These are phyloP conservation scores for Melanopsichium pennsylvanicum DNA, from an alignment of 1,284 basidiomycete species.

Conservation along the genomic window DNA sequence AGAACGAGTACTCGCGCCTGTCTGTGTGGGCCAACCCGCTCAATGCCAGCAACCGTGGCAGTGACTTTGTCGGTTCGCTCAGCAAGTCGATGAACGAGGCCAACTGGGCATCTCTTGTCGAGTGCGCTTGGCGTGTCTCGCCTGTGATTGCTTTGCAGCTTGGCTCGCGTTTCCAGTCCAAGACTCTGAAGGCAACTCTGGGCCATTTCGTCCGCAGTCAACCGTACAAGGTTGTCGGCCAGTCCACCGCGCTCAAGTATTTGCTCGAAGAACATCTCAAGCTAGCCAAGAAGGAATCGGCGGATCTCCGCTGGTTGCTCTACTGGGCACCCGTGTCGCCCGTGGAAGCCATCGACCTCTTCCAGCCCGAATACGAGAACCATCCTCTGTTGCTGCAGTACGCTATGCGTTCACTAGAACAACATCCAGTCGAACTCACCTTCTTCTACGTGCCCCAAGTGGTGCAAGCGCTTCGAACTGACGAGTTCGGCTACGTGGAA, in stretches of 20 bases:
- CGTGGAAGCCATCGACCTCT: constrained; percentile 68
- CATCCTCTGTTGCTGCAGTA: constrained; percentile 92
- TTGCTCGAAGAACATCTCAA: constrained; percentile 85
- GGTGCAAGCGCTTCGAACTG: constrained; percentile 89
- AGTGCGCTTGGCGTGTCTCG: constrained; percentile 82
- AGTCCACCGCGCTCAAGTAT: constrained; percentile 80
- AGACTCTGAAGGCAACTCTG: constrained; percentile 75
- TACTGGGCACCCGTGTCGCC: constrained; percentile 91
- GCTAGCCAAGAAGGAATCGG: constrained; percentile 68
- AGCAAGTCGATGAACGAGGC: constrained; percentile 71
- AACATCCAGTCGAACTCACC: constrained; percentile 91
- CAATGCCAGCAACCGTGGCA: constrained; percentile 74
- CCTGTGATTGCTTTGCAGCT: constrained; percentile 84
- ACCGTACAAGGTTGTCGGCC: constrained; percentile 76
- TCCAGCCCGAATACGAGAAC: constrained; percentile 69
- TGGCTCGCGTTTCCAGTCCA: constrained; percentile 82
- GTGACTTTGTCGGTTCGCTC: constrained; percentile 48
- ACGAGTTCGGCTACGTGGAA: constrained; percentile 82
- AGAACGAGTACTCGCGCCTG: constrained; percentile 87
- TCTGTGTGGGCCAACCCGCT: constrained; percentile 90
- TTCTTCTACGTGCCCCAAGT: constrained; percentile 99
- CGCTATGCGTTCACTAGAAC: constrained; percentile 91
- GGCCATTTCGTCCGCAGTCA: constrained; percentile 77
- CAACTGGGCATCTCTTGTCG: constrained; percentile 75
- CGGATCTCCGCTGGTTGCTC: constrained; percentile 74